A percentile compares a stretch with the other conserved stretches of the same genome.
Conservation (phyloP, 2,329 filamentous ascomycete species). For the Pseudogymnoascus sp. region DNA sequence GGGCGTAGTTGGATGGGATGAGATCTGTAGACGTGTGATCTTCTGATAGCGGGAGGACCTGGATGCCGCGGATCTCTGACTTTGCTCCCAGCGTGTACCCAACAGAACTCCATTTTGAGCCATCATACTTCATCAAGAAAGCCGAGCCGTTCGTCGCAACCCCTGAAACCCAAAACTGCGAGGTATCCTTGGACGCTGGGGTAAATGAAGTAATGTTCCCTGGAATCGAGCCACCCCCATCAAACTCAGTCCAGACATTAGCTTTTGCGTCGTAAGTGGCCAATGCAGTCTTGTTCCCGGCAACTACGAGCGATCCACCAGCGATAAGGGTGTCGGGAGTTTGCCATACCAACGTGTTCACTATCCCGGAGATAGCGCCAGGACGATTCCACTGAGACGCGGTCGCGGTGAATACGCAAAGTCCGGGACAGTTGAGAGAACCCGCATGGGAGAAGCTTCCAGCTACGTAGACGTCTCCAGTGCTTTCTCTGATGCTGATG, state of each 20-base stretch:
- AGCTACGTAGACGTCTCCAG: conserved; percentile 72
- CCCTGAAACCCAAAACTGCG: conserved; percentile 76
- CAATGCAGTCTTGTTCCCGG: conserved; percentile 55
- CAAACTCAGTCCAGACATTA: conserved; percentile 56
- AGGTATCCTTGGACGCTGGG: conserved; percentile 61
- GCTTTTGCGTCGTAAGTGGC: conserved; percentile 63
- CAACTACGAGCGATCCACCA: conserved; percentile 66
- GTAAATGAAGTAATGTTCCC: conserved; percentile 73
- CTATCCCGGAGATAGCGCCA: conserved; percentile 58
- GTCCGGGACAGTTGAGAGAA: conserved; percentile 67
- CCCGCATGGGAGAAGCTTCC: conserved; percentile 80
- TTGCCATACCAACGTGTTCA: conserved; percentile 68
- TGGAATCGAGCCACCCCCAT: conserved; percentile 58
- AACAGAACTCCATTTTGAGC: conserved; percentile 59
- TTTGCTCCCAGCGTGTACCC: conserved; percentile 51
- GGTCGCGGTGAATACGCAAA: conserved; percentile 70
- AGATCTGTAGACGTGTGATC: conserved; percentile 57
- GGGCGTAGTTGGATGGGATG: conserved; percentile 57
- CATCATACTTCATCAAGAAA: conserved; percentile 78
- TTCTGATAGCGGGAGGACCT: conserved; percentile 65
- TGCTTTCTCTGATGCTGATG: conserved; percentile 63
- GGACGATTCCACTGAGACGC: conserved; percentile 72
- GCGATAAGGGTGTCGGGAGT: conserved; percentile 63
- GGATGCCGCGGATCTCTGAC: conserved; percentile 68
- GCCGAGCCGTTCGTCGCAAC: conserved; percentile 56